These are phyloP conservation scores for Didymella arachidicola DNA, from an alignment of 2,329 filamentous ascomycete genomes.

Conservation along the genomic window DNA sequence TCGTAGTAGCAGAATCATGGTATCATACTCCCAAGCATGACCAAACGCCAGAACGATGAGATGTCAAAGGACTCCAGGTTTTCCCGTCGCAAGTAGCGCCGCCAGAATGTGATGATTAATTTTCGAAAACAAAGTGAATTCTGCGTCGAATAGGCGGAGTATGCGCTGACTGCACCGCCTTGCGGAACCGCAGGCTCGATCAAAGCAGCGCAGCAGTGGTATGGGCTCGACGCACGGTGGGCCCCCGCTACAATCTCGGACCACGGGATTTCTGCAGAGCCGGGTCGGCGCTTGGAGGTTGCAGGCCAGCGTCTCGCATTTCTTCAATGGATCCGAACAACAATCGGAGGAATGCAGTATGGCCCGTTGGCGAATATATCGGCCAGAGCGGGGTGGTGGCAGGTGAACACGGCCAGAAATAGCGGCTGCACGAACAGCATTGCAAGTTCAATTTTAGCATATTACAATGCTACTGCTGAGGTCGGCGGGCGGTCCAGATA, in stretches of 20 bases:
- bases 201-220: conserved; percentile 4
- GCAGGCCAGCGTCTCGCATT: conserved; percentile 7
- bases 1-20: conserved; percentile 31
- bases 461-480: conserved; percentile 47
- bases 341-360: conserved; percentile 17
- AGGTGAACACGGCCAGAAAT: conserved; percentile 23
- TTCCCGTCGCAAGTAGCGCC: conserved; percentile 25
- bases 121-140: neutral
- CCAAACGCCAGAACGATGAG: conserved; percentile 41
- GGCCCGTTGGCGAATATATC: conserved; percentile 15
- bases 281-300: conserved; percentile 8
- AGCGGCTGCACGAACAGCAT: conserved; percentile 22
- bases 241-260: conserved; percentile 9
- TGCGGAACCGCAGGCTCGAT: conserved; percentile 4
- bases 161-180: conserved; percentile 10
- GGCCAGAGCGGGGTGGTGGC: conserved; percentile 23
- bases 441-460: conserved; percentile 24
- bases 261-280: conserved; percentile 14
- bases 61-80: conserved; percentile 38
- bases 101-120: neutral
- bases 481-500: conserved; percentile 58
- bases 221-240: neutral
- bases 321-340: conserved; percentile 21
- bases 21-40: conserved; percentile 41
- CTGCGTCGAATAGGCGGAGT: conserved; percentile 13